Percentiles rank a stretch among this genome's conserved stretches.
Conservation (phyloP, 106 monocot species). For the Acorus gramineus region DNA sequence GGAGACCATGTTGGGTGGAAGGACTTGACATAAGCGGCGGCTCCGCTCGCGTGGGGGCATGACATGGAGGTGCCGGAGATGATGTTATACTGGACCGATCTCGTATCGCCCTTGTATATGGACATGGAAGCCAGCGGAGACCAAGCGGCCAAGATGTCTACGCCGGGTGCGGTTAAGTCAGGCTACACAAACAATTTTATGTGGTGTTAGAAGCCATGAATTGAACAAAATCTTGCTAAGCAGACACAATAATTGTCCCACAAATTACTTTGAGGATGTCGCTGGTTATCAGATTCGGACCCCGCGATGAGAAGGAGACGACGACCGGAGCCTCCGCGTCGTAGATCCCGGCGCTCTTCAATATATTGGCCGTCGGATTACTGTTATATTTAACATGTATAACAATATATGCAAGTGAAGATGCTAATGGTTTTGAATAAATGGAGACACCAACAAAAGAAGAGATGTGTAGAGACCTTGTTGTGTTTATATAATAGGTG, state of each 20-base stretch:
- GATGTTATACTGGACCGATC: background rate
- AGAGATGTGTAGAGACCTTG: background rate
- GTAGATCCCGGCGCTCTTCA: background rate
- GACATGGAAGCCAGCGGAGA: slow-evolving; percentile 1
- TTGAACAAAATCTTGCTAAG: too few species aligned
- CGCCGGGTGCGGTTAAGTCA: slow-evolving; percentile 4
- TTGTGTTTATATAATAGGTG: background rate
- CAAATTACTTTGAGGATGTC: slow-evolving; percentile 22
- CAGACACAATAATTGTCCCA: background rate
- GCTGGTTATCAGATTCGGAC: slow-evolving; percentile 6
- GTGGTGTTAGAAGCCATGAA: too few species aligned
- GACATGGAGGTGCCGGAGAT: slow-evolving; percentile 7
- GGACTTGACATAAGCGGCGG: background rate
- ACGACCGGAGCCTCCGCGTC: background rate
- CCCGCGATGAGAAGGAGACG: background rate
- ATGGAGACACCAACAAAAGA: too few species aligned
- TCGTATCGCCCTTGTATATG: background rate
- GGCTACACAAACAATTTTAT: background rate
- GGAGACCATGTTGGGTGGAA: background rate
- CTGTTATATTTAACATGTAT: background rate
- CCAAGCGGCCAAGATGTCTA: slow-evolving; percentile 7
- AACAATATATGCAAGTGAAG: background rate
- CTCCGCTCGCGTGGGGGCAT: slow-evolving; percentile 3
- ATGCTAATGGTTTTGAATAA: background rate
- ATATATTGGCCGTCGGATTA: slow-evolving; percentile 1